Conservation (phyloP, 495 filamentous ascomycete species). For the Penicillium daleae region DNA sequence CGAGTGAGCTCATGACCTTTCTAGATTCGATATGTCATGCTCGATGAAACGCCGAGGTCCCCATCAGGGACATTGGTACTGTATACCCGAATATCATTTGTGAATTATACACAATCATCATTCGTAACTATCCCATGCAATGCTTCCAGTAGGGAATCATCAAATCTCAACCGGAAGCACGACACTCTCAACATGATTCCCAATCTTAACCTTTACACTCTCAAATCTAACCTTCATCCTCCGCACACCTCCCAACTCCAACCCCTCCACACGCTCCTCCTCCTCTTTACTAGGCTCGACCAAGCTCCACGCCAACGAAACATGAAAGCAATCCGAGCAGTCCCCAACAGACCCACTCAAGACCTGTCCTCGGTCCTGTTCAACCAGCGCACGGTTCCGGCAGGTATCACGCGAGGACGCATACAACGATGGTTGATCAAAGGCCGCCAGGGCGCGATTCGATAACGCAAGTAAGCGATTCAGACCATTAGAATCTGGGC, state of each 20-base stretch:
- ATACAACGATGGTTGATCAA: conserved; percentile 78
- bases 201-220: conserved; percentile 73
- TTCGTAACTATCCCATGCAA: background rate
- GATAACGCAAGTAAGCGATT: conserved; percentile 64
- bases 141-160: background rate
- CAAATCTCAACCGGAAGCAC: conserved; percentile 35
- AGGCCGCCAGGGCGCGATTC: conserved; percentile 61
- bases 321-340: conserved; percentile 66
- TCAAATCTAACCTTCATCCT: conserved; percentile 36
- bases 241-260: conserved; percentile 29
- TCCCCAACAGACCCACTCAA: conserved; percentile 27
- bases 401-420: conserved; percentile 14
- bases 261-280: conserved; percentile 36
- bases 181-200: conserved; percentile 68
- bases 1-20: background rate
- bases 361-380: background rate
- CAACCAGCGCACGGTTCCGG: conserved; percentile 6
- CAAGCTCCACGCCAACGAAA: conserved; percentile 80
- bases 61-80: background rate
- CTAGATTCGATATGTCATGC: background rate
- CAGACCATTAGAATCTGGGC: conserved; percentile 56
- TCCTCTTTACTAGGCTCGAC: conserved; percentile 31
- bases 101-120: background rate
- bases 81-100: background rate
- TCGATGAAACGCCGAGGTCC: background rate